Percentiles rank a stretch among this genome's conserved stretches.
Conservation (phyloP, 441 rosid species). For the Populus hybrid region DNA sequence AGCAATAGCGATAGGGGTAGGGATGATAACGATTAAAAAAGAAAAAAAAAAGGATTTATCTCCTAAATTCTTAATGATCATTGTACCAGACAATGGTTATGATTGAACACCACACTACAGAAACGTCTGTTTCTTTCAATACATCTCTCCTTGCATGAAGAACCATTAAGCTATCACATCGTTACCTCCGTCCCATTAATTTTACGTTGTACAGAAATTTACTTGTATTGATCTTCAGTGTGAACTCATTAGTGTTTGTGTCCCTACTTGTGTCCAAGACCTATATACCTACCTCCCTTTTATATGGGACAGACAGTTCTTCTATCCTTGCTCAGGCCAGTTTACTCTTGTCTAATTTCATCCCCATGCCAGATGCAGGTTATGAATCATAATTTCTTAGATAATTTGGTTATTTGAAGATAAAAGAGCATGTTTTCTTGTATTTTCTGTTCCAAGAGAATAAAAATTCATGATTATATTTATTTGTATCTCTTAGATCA, state of each 20-base stretch:
- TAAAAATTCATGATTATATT: no score
- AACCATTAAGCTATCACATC: not conserved
- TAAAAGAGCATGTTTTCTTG: no score
- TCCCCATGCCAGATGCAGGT: not conserved
- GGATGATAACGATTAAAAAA: not conserved
- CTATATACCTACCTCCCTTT: not conserved
- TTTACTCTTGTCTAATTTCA: not conserved
- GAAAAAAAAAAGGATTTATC: not conserved
- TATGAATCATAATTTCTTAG: not conserved
- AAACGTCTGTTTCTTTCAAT: not conserved
- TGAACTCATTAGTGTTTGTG: not conserved
- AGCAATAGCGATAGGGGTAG: not conserved
- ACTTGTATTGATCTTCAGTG: no score
- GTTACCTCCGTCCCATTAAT: not conserved
- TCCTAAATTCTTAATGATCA: not conserved
- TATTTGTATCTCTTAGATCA: no score
- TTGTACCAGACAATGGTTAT: not conserved
- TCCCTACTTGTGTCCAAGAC: not conserved
- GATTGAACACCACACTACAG: not conserved
- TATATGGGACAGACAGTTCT: not conserved
- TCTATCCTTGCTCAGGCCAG: not conserved
- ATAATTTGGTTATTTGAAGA: no score
- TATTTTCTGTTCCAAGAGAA: no score
- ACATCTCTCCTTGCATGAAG: not conserved
- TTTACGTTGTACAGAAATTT: no score